These are phyloP conservation scores for Antarctomyces pellizariae DNA, from an alignment of 495 filamentous ascomycete species.

Conservation along the genomic window DNA sequence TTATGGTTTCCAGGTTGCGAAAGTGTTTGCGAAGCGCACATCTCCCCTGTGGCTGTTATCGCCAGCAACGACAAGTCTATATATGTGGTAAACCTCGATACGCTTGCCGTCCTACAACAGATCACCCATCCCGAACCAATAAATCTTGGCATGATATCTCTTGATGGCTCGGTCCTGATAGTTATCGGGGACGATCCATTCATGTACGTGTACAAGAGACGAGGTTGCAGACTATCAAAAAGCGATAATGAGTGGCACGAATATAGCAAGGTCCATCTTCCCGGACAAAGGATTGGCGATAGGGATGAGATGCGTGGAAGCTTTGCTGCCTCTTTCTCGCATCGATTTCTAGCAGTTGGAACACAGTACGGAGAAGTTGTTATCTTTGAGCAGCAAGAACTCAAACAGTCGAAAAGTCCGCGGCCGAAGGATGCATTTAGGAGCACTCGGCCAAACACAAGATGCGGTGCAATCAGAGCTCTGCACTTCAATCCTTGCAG, in stretches of 20 bases:
- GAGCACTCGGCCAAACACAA: slow-evolving; percentile 32
- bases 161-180: slow-evolving; percentile 56
- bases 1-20: slow-evolving; percentile 22
- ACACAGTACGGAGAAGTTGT: slow-evolving; percentile 33
- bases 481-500: slow-evolving; percentile 88
- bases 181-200: slow-evolving; percentile 69
- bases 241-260: slow-evolving; percentile 18
- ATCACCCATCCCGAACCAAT: slow-evolving; percentile 56
- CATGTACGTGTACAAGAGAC: slow-evolving; percentile 53
- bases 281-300: slow-evolving; percentile 23
- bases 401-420: slow-evolving; percentile 16
- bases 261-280: slow-evolving; percentile 21
- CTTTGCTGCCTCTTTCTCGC: slow-evolving; percentile 30
- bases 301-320: slow-evolving; percentile 25
- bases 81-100: slow-evolving; percentile 43
- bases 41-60: slow-evolving; percentile 22
- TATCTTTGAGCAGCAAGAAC: slow-evolving; percentile 20
- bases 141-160: slow-evolving; percentile 83
- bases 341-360: slow-evolving; percentile 27
- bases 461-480: slow-evolving; percentile 61
- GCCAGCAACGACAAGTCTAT: slow-evolving; percentile 80
- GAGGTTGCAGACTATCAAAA: slow-evolving; percentile 2
- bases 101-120: slow-evolving; percentile 28
- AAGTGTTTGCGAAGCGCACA: slow-evolving; percentile 15
- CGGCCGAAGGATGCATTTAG: slow-evolving; percentile 21